Conservation (phyloP, 1,284 basidiomycete genomes). For the Pascua sp. region DNA sequence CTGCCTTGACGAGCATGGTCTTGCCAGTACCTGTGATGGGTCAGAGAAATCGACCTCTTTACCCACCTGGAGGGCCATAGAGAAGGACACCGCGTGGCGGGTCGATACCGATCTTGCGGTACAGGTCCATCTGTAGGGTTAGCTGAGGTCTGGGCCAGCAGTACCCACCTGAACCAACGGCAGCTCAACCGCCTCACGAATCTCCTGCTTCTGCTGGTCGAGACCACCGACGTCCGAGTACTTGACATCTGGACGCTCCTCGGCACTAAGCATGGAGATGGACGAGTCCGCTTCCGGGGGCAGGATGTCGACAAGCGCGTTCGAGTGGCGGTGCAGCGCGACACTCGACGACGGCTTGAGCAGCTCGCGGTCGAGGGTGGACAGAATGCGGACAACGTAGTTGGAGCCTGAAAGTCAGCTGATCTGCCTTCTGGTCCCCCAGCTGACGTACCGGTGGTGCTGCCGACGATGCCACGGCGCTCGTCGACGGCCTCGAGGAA, state of each 20-base stretch:
- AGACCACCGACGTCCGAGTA: slow-evolving; percentile 94
- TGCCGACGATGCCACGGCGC: slow-evolving; percentile 94
- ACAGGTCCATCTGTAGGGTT: slow-evolving; percentile 78
- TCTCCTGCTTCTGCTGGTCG: slow-evolving; percentile 99
- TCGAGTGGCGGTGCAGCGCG: slow-evolving; percentile 96
- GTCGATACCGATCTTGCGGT: slow-evolving; percentile 99
- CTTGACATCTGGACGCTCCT: slow-evolving; percentile 88
- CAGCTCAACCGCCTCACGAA: slow-evolving; percentile 95
- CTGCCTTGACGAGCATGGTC: slow-evolving; percentile 95
- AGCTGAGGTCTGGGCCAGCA: not conserved
- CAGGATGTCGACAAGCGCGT: slow-evolving; percentile 95
- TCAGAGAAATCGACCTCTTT: slow-evolving; percentile 3
- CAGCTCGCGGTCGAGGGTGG: slow-evolving; percentile 93
- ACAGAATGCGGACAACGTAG: slow-evolving; percentile 96
- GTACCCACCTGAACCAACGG: slow-evolving; percentile 66
- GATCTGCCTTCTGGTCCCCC: too few species aligned
- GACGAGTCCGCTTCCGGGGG: slow-evolving; percentile 98
- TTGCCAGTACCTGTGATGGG: slow-evolving; percentile 79
- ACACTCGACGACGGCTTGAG: slow-evolving; percentile 96
- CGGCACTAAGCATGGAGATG: slow-evolving; percentile 87
- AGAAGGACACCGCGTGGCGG: slow-evolving; percentile 90
- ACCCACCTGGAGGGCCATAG: slow-evolving; percentile 83
- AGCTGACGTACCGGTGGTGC: slow-evolving; percentile 67
- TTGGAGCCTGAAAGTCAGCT: slow-evolving; percentile 65
- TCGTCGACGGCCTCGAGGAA: slow-evolving; percentile 99